A percentile compares a stretch with the other conserved stretches of the same genome.
Evolutionary conservation across 192 early-diverging fungal genomes (phyloP).

Genomic region (Coemansia sp.): DNA sequence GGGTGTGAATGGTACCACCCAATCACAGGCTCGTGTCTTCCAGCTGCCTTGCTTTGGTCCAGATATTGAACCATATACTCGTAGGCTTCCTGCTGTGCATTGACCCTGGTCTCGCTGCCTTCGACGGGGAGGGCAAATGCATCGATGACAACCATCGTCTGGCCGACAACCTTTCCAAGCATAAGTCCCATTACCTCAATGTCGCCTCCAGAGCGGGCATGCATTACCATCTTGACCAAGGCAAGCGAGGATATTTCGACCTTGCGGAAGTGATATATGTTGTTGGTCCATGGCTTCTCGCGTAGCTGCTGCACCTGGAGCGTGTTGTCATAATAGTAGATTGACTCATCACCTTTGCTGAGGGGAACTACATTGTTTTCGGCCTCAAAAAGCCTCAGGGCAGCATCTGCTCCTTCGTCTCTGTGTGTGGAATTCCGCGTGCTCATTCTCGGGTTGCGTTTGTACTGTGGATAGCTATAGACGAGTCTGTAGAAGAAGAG

Average conservation of each 20-base stretch:
- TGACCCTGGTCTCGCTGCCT: slow-evolving; percentile 97
- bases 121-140: slow-evolving; percentile 97
- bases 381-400: slow-evolving; percentile 47
- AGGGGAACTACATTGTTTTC: slow-evolving; percentile 78
- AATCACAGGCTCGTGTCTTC: slow-evolving; percentile 86
- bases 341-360: slow-evolving; percentile 64
- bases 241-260: slow-evolving; percentile 94
- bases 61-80: slow-evolving; percentile 98
- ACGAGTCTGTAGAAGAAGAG: not conserved
- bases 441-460: slow-evolving; percentile 6
- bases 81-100: slow-evolving; percentile 86
- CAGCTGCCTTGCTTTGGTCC: slow-evolving; percentile 80
- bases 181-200: slow-evolving; percentile 98
- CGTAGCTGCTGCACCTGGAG: slow-evolving; percentile 63
- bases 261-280: slow-evolving; percentile 64
- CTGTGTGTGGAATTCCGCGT: slow-evolving; percentile 7
- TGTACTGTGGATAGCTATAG: not conserved
- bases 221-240: slow-evolving; percentile 98
- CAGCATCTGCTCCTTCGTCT: slow-evolving; percentile 13
- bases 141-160: slow-evolving; percentile 94
- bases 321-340: slow-evolving; percentile 79
- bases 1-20: slow-evolving; percentile 99
- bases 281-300: slow-evolving; percentile 78
- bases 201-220: slow-evolving; percentile 93
- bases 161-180: slow-evolving; percentile 89